These are phyloP conservation scores for Alternaria sp. DNA, from an alignment of 2,329 filamentous ascomycete species.

Conservation along the genomic window DNA sequence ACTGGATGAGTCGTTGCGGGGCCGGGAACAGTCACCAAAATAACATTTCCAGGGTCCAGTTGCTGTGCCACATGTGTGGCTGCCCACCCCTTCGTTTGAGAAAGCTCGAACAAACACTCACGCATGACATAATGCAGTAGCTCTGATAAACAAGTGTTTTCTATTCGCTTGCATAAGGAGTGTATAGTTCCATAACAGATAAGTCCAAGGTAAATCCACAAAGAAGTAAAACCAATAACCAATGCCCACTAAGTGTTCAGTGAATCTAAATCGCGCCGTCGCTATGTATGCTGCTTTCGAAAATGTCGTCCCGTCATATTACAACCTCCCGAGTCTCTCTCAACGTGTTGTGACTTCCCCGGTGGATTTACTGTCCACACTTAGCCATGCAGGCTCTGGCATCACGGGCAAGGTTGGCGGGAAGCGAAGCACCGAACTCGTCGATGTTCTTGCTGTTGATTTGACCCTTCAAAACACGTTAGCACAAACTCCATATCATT, in stretches of 20 bases:
- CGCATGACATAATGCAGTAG: neutral
- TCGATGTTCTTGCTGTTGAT: constrained; percentile 45
- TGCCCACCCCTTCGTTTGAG: neutral
- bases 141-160: constrained; percentile 1
- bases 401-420: constrained; percentile 58
- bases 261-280: constrained; percentile 18
- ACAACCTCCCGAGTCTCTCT: neutral
- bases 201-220: constrained; percentile 15
- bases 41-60: constrained; percentile 14
- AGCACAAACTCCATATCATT: neutral
- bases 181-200: constrained; percentile 1
- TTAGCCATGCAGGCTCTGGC: constrained; percentile 61
- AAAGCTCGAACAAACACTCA: neutral
- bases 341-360: neutral
- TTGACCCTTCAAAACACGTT: neutral
- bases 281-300: constrained; percentile 17
- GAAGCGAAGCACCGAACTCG: constrained; percentile 47
- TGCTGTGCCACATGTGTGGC: constrained; percentile 14
- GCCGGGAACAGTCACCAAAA: constrained; percentile 13
- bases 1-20: constrained; percentile 28
- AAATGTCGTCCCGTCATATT: neutral
- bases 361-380: constrained; percentile 42
- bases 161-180: constrained; percentile 1
- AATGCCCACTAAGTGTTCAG: constrained; percentile 8
- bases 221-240: constrained; percentile 12